phyloP scores from a whole-genome alignment of 208 protist species.

The Trypanosoma brucei region DNA sequence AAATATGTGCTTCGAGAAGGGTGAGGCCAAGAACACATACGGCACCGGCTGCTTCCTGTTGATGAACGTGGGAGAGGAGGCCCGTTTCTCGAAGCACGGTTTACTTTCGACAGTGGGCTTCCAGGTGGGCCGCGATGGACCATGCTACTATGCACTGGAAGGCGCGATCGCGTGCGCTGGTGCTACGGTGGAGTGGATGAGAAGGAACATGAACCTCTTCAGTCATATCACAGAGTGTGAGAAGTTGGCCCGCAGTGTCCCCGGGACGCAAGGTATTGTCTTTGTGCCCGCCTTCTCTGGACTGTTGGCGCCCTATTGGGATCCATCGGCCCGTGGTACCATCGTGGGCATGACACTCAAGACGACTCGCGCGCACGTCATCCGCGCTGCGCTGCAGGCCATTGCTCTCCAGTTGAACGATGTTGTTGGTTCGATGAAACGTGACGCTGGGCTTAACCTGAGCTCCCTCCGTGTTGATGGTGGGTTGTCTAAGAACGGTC shows the following conservation, averaged over 20 bases:
- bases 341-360: constrained; percentile 93
- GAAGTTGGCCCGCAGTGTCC: constrained; percentile 38
- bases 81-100: constrained; percentile 84
- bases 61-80: constrained; percentile 92
- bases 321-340: constrained; percentile 89
- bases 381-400: constrained; percentile 83
- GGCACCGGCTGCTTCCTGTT: constrained; percentile 99
- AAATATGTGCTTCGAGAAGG: constrained; percentile 89
- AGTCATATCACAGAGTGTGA: constrained; percentile 57
- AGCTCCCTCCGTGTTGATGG: constrained; percentile 92
- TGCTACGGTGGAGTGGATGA: constrained; percentile 91
- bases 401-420: constrained; percentile 90
- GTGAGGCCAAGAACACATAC: constrained; percentile 96
- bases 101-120: constrained; percentile 96
- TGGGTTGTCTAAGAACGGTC: constrained; percentile 86
- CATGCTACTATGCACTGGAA: constrained; percentile 76
- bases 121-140: constrained; percentile 69
- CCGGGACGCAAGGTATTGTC: constrained; percentile 79
- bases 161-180: constrained; percentile 93
- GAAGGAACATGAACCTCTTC: constrained; percentile 91
- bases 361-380: constrained; percentile 79
- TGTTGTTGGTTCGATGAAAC: constrained; percentile 74
- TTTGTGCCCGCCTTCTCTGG: constrained; percentile 98
- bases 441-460: constrained; percentile 73
- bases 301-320: constrained; percentile 97